Evolutionary conservation across 2,329 filamentous ascomycete genomes (phyloP).

Genomic region (Paraphoma sp.): DNA sequence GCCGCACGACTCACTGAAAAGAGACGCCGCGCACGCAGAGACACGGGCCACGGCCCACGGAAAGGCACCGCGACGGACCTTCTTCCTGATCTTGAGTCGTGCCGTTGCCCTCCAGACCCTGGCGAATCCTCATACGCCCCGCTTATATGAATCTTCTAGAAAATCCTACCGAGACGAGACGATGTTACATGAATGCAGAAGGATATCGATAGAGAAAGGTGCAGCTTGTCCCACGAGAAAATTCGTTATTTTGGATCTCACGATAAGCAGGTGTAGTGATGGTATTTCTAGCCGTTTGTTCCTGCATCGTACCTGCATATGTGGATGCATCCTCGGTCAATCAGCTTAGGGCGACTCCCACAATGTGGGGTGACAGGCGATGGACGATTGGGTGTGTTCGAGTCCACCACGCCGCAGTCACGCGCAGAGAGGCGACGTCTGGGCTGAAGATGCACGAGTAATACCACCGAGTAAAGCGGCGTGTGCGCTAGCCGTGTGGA

Average conservation of each 20-base stretch:
- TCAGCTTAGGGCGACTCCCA: conserved; percentile 24
- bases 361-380: conserved; percentile 38
- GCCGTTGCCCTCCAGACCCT: conserved; percentile 24
- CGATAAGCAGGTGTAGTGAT: conserved; percentile 23
- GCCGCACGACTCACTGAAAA: conserved; percentile 41
- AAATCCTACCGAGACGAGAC: conserved; percentile 14
- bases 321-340: conserved; percentile 31
- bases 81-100: conserved; percentile 43
- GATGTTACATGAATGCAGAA: conserved; percentile 14
- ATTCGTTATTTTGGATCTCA: conserved; percentile 18
- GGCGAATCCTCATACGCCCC: conserved; percentile 33
- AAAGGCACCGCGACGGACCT: conserved; percentile 33
- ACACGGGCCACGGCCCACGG: conserved; percentile 24
- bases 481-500: conserved; percentile 23
- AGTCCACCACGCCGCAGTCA: conserved; percentile 40
- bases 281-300: conserved; percentile 26
- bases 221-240: neutral
- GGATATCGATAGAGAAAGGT: conserved; percentile 9
- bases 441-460: conserved; percentile 25
- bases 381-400: conserved; percentile 32
- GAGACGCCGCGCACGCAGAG: conserved; percentile 27
- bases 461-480: conserved; percentile 37
- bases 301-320: conserved; percentile 50
- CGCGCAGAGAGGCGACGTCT: conserved; percentile 29
- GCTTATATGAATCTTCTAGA: conserved; percentile 44